Evolutionary conservation across 805 yeast genomes (phyloP), one percentile per base, ranked within the genome.

Genomic region (Candida odintsovae): DNA sequence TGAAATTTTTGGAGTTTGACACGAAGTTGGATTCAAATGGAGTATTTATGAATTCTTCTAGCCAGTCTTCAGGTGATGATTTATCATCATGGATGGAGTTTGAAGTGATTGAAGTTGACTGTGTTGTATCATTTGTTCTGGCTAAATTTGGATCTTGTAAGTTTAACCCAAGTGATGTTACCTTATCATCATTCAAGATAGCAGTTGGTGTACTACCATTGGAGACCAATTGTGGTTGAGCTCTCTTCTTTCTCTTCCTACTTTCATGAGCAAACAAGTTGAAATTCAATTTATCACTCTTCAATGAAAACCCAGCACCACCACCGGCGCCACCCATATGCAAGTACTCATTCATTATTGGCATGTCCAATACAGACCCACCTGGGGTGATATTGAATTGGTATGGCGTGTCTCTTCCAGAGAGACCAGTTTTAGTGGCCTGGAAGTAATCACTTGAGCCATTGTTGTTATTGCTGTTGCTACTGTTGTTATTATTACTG

Each of bases 41-140:
- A 1, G 86, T 78, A 45, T 72, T 79, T 42, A 85, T 77, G 54
- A 86, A 83, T 51, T 83, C 89, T 28, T 79, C 73, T 15, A 86
- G 66, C 90, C 92, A 83, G 48, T 79, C 83, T 25, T 76, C 78
- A 10, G 67, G 63, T 3, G 59, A 50, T 43, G 63, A 44, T 45
- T 51, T 46, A 20, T 54, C 55, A 35, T 57, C 57, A 28, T 51
- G 55, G 18, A 50, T 49, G 0, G 56, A 49, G 43, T 48, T 50
- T 3, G 59, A 53, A 6, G 50, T 33, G 23, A 15, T 8, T 38
- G 25, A 26, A 40, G 33, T 42, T 42, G 37, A 12, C n/a, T 35
- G 11, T 18, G 35, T 42, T 16, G 40, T 31, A 19, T 33, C 31
- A 19, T 15, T 26, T 4, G 20, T 28, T 43, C 20, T 9, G 12